Evolutionary conservation across 352 stramenopile genomes (phyloP), one percentile per base, ranked within the genome.

Genomic region (Aphanomyces euteiches): DNA sequence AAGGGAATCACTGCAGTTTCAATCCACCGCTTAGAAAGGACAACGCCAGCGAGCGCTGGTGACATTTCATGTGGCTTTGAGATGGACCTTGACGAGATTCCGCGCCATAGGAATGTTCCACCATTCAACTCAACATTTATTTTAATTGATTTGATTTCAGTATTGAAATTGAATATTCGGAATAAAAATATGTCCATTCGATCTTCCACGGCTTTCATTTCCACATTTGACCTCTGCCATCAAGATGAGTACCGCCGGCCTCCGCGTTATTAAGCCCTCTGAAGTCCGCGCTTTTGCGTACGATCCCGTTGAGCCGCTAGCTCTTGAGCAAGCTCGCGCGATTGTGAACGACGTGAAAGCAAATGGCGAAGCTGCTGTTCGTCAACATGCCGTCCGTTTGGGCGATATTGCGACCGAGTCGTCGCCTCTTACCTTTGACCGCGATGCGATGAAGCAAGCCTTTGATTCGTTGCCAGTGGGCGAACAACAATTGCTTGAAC

Each of bases 401-500:
- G 84, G 85, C 53, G 87, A 95, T 74, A 73, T 93, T 19, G 60
- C 80, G 36, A 72, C 53, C 47, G 72, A 69, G 8, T 63, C 80
- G 57, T 66, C 79, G 54, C 67, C 81, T 8, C 58, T 93, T 19
- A 64, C 93, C 7, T 78, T 96, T 10, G 65, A 69, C 66, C 77
- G 79, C 39, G 76, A 77, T 2, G 77, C 93, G 56, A 85, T 98
- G 47, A 73, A 93, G 67, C 78, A 78, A 8, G 96, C 95, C 3
- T 98, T 91, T 77, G 82, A 97, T 3, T 57, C 69, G 41, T 79
- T 98, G 3, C 76, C 80, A 0, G 63, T 45, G 54, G 53, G 80
- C n/a, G 82, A 98, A 69, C 84, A 92, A 66, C 72, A 72, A 4
- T 82, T 97, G 41, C 79, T 99, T 8, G 69, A 88, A 65, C 95